Evolutionary conservation across 441 rosid genomes (phyloP).

Genomic region (Populus hybrid): DNA sequence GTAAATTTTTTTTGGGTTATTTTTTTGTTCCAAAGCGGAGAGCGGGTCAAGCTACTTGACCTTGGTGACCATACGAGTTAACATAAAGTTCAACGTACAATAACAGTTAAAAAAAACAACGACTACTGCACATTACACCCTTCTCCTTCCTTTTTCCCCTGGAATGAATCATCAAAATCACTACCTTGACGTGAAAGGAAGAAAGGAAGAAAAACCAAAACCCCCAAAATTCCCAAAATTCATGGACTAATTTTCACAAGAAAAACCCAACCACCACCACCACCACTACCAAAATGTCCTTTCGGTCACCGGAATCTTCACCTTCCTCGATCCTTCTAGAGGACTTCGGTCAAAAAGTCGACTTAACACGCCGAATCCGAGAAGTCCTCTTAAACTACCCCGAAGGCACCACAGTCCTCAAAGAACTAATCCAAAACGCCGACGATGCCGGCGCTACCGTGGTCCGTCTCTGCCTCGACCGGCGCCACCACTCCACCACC

Average conservation of each 20-base stretch:
- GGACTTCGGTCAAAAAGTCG: conserved; percentile 99
- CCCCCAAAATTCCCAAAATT: not conserved
- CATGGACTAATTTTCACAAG: not conserved
- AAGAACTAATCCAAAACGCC: conserved; percentile 94
- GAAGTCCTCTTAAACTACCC: conserved; percentile 95
- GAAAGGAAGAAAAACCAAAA: too few relatives aligned
- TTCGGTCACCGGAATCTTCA: conserved; percentile 31
- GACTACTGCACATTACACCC: not conserved
- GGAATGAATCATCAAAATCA: not conserved
- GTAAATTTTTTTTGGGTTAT: too few relatives aligned
- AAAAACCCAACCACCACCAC: not conserved
- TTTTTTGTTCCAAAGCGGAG: too few relatives aligned
- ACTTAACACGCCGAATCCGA: conserved; percentile 94
- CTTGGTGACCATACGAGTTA: not conserved
- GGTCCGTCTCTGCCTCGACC: conserved; percentile 88
- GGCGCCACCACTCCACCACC: conserved; percentile 49
- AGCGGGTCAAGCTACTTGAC: too few relatives aligned
- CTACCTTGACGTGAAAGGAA: not conserved
- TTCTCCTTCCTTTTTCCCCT: not conserved
- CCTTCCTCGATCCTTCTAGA: conserved; percentile 52
- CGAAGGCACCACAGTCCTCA: conserved; percentile 91
- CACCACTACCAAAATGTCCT: conserved; percentile 1
- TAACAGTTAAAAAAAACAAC: not conserved
- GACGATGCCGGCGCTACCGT: conserved; percentile 93
- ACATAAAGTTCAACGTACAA: not conserved